Evolutionary conservation across 495 filamentous ascomycete species (phyloP).

Genomic region (Chaetomium fimeti): DNA sequence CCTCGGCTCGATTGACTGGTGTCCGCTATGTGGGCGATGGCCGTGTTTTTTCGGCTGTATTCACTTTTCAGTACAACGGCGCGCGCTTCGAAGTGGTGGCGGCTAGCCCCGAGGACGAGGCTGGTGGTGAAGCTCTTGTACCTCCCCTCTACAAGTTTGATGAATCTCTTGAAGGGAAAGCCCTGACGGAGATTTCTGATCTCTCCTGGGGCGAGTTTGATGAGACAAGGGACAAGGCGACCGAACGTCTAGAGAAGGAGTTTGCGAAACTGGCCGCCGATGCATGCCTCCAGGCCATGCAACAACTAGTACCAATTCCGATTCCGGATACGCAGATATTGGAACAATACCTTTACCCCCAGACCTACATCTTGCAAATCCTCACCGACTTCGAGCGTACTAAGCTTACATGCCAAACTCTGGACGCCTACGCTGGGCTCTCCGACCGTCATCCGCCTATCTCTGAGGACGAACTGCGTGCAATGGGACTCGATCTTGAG

Average conservation of each 20-base stretch:
- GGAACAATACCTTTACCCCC: neutral
- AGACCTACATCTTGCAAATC: neutral
- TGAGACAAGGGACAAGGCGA: neutral
- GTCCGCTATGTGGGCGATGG: neutral
- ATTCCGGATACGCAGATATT: neutral
- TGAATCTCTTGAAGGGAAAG: conserved; percentile 1
- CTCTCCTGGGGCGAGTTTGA: neutral
- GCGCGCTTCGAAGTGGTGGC: neutral
- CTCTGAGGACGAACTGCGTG: neutral
- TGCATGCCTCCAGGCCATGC: conserved; percentile 3
- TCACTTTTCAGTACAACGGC: conserved; percentile 1
- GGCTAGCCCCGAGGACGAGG: conserved; percentile 2
- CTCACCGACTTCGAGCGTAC: neutral
- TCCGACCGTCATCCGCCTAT: neutral
- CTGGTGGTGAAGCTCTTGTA: neutral
- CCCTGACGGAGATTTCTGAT: neutral
- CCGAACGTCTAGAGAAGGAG: neutral
- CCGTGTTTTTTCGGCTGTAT: neutral
- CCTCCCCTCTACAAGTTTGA: neutral
- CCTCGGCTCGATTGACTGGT: too few relatives aligned
- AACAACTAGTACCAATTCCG: neutral
- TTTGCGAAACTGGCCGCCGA: neutral
- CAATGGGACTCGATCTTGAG: neutral
- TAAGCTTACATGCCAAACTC: neutral
- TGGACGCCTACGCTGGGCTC: neutral